Evolutionary conservation across 768 basidiomycete genomes (phyloP), one percentile per base, ranked within the genome.

Genomic region (Leccinellum luteum): DNA sequence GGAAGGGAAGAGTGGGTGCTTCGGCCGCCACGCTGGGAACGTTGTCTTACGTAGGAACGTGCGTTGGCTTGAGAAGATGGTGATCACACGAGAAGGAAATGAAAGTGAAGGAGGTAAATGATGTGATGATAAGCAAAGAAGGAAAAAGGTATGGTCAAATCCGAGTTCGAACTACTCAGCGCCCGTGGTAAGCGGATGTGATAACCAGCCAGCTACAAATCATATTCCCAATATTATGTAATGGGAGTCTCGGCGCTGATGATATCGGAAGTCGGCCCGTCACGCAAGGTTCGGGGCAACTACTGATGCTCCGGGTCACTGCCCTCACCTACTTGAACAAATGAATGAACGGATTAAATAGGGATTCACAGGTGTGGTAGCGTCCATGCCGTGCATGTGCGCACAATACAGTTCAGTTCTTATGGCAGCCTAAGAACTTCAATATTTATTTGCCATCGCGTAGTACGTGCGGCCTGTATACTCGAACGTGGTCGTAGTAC

Each of bases 121-220:
- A 9, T 38, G 9, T n/a, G 38, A 38, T 4, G 38, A 38, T n/a
- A 3, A 10, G 17, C n/a, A 5, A 38, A 38, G 35, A 38, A 38
- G 7, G 4, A 35, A 67, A 64, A 74, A 74, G 63, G 6, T 14
- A 58, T 72, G 73, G 73, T 71, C 71, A 73, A 71, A 73, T 71
- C 73, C 67, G 71, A 73, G 74, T 66, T 74, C 67, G 73, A 74
- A 73, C 73, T 66, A n/a, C n/a, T n/a, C n/a, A n/a, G n/a, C n/a
- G n/a, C 71, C n/a, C 66, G 62, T 71, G 71, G 73, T 73, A 71
- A 73, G 71, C 71, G 73, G 73, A 72, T 72, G 71, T 73, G 73
- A 73, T 73, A 74, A 74, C 71, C 71, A 73, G 25, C 25, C 4
- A 25, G 67, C 71, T 73, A 73, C 71, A 73, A 28, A 28, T 71